Evolutionary conservation across 352 stramenopile species (phyloP).

Genomic region (Albugo laibachii): DNA sequence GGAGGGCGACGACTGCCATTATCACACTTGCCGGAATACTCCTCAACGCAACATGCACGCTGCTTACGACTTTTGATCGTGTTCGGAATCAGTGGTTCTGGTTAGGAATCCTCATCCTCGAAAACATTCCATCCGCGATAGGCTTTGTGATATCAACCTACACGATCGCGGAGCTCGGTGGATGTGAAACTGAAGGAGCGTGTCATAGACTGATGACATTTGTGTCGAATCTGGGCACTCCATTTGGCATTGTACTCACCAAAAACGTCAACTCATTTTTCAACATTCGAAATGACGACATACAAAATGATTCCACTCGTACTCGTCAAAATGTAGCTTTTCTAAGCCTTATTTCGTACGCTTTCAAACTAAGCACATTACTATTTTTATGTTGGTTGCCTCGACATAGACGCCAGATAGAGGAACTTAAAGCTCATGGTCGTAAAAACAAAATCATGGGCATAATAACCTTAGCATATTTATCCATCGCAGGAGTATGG

Average conservation of each 20-base stretch:
- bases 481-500: constrained; percentile 11
- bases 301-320: constrained; percentile 10
- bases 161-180: constrained; percentile 24
- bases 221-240: background rate
- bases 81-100: constrained; percentile 31
- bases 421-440: constrained; percentile 10
- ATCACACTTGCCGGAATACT: constrained; percentile 16
- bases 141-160: constrained; percentile 30
- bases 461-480: constrained; percentile 10
- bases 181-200: constrained; percentile 11
- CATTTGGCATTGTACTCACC: constrained; percentile 9
- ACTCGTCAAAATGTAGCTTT: constrained; percentile 11
- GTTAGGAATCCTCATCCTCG: constrained; percentile 21
- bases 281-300: constrained; percentile 10
- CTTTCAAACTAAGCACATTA: constrained; percentile 12
- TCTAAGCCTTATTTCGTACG: constrained; percentile 16
- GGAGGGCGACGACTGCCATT: constrained; percentile 16
- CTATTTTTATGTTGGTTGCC: constrained; percentile 11
- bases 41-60: constrained; percentile 15
- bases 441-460: constrained; percentile 8
- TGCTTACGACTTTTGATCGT: constrained; percentile 35
- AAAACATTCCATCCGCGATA: constrained; percentile 19
- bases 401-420: constrained; percentile 11
- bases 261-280: constrained; percentile 16
- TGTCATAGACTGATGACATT: constrained; percentile 3